These are phyloP conservation scores for Pisolithus microcarpus DNA, from an alignment of 768 basidiomycete genomes.

Conservation along the genomic window DNA sequence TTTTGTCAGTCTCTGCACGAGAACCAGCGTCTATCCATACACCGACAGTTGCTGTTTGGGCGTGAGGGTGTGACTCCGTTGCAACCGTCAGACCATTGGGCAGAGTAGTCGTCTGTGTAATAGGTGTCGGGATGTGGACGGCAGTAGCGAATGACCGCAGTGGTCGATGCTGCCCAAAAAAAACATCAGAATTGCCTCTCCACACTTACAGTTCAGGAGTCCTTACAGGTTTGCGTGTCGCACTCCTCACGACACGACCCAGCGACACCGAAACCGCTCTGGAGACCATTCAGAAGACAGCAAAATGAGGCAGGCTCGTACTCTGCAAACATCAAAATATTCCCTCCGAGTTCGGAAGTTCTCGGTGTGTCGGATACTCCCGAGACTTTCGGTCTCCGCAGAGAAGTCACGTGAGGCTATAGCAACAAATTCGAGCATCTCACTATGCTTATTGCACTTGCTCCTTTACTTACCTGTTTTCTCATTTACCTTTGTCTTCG, in stretches of 20 bases:
- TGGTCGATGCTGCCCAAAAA: constrained; percentile 24
- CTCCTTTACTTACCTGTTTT: too few species aligned
- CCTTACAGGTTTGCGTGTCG: constrained; percentile 33
- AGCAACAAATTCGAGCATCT: too few species aligned
- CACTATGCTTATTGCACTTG: too few species aligned
- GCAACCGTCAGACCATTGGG: constrained; percentile 94
- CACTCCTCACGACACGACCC: constrained; percentile 34
- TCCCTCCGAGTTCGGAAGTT: constrained; percentile 19
- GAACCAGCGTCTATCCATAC: constrained; percentile 99
- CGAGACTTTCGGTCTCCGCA: constrained; percentile 19
- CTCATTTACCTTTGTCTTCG: too few species aligned
- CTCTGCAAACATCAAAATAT: constrained; percentile 11
- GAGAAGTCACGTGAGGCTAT: too few species aligned
- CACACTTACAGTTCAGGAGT: not conserved
- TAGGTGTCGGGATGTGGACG: constrained; percentile 57
- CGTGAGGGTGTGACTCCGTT: constrained; percentile 82
- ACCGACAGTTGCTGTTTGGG: constrained; percentile 97
- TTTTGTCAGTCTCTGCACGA: constrained; percentile 90
- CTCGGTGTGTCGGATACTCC: constrained; percentile 22
- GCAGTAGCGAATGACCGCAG: constrained; percentile 72
- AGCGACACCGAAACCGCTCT: constrained; percentile 39
- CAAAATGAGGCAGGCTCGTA: constrained; percentile 2
- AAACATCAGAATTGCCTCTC: constrained; percentile 18
- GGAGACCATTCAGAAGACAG: constrained; percentile 37
- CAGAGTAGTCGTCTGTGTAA: constrained; percentile 88